Evolutionary conservation across 2,329 filamentous ascomycete genomes (phyloP).

Genomic region (Talaromyces sp.): DNA sequence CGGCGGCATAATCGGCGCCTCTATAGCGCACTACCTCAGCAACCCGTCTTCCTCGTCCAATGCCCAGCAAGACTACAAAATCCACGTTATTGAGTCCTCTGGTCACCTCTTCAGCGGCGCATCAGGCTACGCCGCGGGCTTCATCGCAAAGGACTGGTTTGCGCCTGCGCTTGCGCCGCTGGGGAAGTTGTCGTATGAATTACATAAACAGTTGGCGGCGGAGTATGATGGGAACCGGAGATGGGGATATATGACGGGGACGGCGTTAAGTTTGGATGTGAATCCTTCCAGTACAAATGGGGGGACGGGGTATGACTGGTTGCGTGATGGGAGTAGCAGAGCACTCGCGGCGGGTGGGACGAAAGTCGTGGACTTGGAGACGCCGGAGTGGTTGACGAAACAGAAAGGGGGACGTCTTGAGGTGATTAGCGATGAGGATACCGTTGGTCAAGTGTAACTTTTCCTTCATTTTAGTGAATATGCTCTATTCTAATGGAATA

Average conservation of each 20-base stretch:
- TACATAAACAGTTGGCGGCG: constrained; percentile 64
- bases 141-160: constrained; percentile 73
- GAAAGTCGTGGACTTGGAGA: constrained; percentile 27
- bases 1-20: constrained; percentile 66
- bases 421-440: constrained; percentile 59
- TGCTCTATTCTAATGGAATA: constrained; percentile 26
- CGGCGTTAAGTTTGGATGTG: constrained; percentile 54
- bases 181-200: constrained; percentile 64
- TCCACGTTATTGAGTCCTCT: constrained; percentile 59
- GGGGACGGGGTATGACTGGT: constrained; percentile 61
- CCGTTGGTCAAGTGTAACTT: constrained; percentile 63
- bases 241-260: constrained; percentile 61
- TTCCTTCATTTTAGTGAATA: background rate
- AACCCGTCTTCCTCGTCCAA: constrained; percentile 28
- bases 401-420: constrained; percentile 56
- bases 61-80: constrained; percentile 31
- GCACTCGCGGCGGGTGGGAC: constrained; percentile 50
- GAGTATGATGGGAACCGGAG: constrained; percentile 54
- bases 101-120: constrained; percentile 66
- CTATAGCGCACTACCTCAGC: constrained; percentile 70
- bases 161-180: constrained; percentile 55
- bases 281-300: constrained; percentile 35
- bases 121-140: constrained; percentile 71
- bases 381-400: constrained; percentile 59
- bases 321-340: constrained; percentile 62